Conservation (phyloP, 345 rosid species). For the Litchi chinensis region DNA sequence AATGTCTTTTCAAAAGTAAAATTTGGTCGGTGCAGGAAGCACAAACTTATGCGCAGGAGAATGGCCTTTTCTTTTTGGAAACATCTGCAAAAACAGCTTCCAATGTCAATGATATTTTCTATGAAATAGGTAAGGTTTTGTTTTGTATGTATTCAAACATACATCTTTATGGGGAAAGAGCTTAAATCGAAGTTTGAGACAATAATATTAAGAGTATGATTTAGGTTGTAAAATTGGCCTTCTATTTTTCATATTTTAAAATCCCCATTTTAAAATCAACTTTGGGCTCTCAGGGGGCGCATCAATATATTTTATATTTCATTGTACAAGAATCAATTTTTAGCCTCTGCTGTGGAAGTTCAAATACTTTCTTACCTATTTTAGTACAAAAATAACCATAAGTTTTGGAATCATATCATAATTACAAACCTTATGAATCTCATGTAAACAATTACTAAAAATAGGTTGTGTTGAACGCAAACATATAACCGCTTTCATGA, state of each 20-base stretch:
- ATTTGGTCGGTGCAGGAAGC: constrained; percentile 66
- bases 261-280: neutral
- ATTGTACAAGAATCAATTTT: too few species aligned
- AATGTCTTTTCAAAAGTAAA: neutral
- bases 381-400: too few species aligned
- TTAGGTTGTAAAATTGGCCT: neutral
- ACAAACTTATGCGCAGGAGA: constrained; percentile 78
- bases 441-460: too few species aligned
- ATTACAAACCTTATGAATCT: too few species aligned
- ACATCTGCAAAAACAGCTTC: constrained; percentile 94
- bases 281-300: too few species aligned
- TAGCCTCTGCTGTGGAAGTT: too few species aligned
- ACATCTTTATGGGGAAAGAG: neutral
- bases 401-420: too few species aligned
- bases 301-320: too few species aligned
- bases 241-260: too few species aligned
- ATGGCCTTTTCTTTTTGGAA: constrained; percentile 93
- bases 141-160: neutral
- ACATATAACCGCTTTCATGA: neutral
- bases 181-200: neutral
- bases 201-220: neutral
- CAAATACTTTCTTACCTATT: too few species aligned
- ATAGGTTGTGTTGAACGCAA: too few species aligned
- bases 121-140: constrained; percentile 72
- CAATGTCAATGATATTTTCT: constrained; percentile 87